phyloP scores from a whole-genome alignment of 805 yeast genomes.

The Hemisphaericaspora nanyangensis region DNA sequence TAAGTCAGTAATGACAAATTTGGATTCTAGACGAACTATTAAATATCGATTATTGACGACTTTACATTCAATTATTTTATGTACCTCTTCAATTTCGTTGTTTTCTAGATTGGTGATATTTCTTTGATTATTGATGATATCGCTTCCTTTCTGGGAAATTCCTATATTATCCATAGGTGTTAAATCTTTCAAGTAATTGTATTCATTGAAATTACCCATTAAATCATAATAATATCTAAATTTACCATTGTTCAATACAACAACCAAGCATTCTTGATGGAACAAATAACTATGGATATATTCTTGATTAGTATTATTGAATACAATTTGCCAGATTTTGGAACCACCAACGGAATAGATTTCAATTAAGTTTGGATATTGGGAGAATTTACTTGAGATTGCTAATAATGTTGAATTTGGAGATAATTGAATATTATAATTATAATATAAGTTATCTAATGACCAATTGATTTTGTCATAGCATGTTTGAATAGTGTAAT shows the following conservation, averaged over 20 bases:
- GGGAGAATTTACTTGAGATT: conserved; percentile 33
- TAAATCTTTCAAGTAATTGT: conserved; percentile 20
- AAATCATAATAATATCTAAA: conserved; percentile 62
- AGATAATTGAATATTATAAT: conserved; percentile 47
- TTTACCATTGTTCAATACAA: conserved; percentile 50
- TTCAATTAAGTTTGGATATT: conserved; percentile 35
- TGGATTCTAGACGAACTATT: conserved; percentile 37
- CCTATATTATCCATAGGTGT: conserved; percentile 13
- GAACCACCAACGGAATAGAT: conserved; percentile 33
- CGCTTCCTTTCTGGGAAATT: conserved; percentile 5
- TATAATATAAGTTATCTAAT: conserved; percentile 29
- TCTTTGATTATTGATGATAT: conserved; percentile 6
- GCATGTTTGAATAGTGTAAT: conserved; percentile 59
- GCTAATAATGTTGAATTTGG: conserved; percentile 56
- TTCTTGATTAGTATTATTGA: conserved; percentile 44
- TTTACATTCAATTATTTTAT: conserved; percentile 18
- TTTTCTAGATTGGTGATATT: conserved; percentile 32
- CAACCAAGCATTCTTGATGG: conserved; percentile 49
- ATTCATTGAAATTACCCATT: conserved; percentile 62
- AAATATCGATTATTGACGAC: conserved; percentile 42
- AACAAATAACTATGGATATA: conserved; percentile 52
- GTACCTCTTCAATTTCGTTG: conserved; percentile 26
- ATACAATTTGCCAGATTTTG: conserved; percentile 34
- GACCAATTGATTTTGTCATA: conserved; percentile 48
- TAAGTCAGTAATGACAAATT: conserved; percentile 34